Conservation (phyloP, 805 yeast species). For the Saturnispora halmiae region DNA sequence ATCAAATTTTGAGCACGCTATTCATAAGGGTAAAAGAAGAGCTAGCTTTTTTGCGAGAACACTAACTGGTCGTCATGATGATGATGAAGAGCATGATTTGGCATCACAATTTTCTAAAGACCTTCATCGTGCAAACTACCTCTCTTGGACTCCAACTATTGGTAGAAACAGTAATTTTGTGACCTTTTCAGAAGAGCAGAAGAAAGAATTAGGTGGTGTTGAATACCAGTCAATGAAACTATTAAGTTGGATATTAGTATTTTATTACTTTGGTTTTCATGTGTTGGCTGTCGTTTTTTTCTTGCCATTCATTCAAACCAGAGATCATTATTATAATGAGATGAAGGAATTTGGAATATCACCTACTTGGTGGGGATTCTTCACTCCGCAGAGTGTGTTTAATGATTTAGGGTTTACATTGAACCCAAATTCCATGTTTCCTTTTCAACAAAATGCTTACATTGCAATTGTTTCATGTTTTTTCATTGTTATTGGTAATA, state of each 20-base stretch:
- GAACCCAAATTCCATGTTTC: slow-evolving; percentile 69
- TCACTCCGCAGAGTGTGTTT: slow-evolving; percentile 70
- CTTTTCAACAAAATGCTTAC: slow-evolving; percentile 57
- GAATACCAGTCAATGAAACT: slow-evolving; percentile 86
- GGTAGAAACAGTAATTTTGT: slow-evolving; percentile 92
- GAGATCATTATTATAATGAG: slow-evolving; percentile 33
- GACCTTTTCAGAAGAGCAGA: slow-evolving; percentile 70
- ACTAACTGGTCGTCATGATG: slow-evolving; percentile 11
- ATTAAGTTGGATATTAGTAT: slow-evolving; percentile 51
- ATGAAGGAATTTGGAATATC: slow-evolving; percentile 51
- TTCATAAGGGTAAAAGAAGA: slow-evolving; percentile 7
- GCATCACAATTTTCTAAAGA: slow-evolving; percentile 19
- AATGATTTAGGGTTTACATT: slow-evolving; percentile 80
- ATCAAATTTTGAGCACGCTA: slow-evolving; percentile 8
- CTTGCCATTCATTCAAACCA: slow-evolving; percentile 51
- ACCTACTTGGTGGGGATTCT: slow-evolving; percentile 91
- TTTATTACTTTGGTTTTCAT: slow-evolving; percentile 73
- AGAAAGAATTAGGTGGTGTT: slow-evolving; percentile 93
- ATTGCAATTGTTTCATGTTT: slow-evolving; percentile 54
- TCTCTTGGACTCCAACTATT: slow-evolving; percentile 85
- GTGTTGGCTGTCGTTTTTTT: slow-evolving; percentile 42
- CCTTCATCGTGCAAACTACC: slow-evolving; percentile 46
- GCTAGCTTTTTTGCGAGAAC: slow-evolving; percentile 16
- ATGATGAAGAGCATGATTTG: slow-evolving; percentile 25
- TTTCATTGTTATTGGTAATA: slow-evolving; percentile 84